Percentiles rank a stretch among this genome's conserved stretches.
Evolutionary conservation across 2,329 filamentous ascomycete species (phyloP).

Genomic region (Huntiella abstrusa): DNA sequence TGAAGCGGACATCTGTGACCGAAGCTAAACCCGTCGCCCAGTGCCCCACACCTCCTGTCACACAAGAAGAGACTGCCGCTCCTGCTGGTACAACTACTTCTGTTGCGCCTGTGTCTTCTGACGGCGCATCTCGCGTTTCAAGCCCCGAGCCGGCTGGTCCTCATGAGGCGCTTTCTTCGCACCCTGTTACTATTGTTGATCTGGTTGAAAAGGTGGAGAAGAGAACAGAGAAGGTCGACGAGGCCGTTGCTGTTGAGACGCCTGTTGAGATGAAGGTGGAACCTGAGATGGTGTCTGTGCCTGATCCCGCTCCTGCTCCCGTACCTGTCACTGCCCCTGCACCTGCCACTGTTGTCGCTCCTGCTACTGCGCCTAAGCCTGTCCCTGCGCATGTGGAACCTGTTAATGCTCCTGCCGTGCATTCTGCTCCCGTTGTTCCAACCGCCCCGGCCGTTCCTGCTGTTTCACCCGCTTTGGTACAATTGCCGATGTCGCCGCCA

Average conservation of each 20-base stretch:
- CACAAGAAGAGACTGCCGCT: background rate
- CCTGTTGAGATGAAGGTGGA: background rate
- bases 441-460: background rate
- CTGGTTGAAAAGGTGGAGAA: too few relatives aligned
- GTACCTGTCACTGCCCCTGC: background rate
- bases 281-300: background rate
- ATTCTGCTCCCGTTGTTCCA: background rate
- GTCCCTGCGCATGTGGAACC: background rate
- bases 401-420: background rate
- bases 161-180: constrained; percentile 3
- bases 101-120: background rate
- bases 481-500: background rate
- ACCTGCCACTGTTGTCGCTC: background rate
- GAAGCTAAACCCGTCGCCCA: background rate
- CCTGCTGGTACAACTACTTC: background rate
- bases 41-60: too few relatives aligned
- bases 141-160: background rate
- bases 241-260: too few relatives aligned
- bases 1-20: too few relatives aligned
- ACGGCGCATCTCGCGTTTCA: background rate
- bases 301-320: background rate
- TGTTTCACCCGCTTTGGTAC: background rate
- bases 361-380: background rate
- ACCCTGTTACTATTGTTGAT: constrained; percentile 1
- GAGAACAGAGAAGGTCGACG: too few relatives aligned